Conservation (phyloP, 441 rosid genomes). For the Erodium texanum region DNA sequence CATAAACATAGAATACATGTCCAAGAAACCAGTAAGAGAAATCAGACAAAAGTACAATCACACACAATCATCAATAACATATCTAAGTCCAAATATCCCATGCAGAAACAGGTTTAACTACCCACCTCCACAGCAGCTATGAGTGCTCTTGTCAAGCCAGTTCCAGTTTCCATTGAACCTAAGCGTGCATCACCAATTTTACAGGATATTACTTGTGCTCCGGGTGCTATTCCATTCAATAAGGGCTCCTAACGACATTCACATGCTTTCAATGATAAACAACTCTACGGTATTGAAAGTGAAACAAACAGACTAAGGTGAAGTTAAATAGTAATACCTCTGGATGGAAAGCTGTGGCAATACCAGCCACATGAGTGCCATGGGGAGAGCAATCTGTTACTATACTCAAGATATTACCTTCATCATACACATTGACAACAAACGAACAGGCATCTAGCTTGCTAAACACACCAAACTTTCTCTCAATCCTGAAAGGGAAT, state of each 20-base stretch:
- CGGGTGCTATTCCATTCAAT: slow-evolving; percentile 94
- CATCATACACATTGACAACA: slow-evolving; percentile 72
- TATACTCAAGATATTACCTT: slow-evolving; percentile 76
- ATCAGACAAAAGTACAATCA: background rate
- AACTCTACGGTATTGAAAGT: slow-evolving; percentile 19
- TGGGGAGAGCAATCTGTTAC: slow-evolving; percentile 96
- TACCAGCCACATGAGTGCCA: slow-evolving; percentile 98
- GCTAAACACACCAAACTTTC: slow-evolving; percentile 84
- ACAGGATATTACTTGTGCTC: slow-evolving; percentile 92
- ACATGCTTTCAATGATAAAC: slow-evolving; percentile 17
- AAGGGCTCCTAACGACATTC: slow-evolving; percentile 55
- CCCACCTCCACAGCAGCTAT: slow-evolving; percentile 92
- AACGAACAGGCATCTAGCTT: slow-evolving; percentile 89
- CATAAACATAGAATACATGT: slow-evolving; percentile 9
- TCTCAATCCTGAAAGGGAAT: slow-evolving; percentile 57
- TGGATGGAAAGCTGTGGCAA: slow-evolving; percentile 85
- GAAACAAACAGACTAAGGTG: slow-evolving; percentile 14
- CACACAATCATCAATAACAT: background rate
- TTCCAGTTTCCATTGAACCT: slow-evolving; percentile 97
- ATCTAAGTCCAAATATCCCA: slow-evolving; percentile 1
- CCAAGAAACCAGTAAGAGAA: slow-evolving; percentile 8
- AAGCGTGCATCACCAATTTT: slow-evolving; percentile 94
- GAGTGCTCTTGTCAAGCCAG: slow-evolving; percentile 88
- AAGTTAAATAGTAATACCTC: slow-evolving; percentile 44
- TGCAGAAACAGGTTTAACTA: slow-evolving; percentile 9